Base-by-base conservation (phyloP, 148 eudicot species). In the Diospyros kaki region DNA sequence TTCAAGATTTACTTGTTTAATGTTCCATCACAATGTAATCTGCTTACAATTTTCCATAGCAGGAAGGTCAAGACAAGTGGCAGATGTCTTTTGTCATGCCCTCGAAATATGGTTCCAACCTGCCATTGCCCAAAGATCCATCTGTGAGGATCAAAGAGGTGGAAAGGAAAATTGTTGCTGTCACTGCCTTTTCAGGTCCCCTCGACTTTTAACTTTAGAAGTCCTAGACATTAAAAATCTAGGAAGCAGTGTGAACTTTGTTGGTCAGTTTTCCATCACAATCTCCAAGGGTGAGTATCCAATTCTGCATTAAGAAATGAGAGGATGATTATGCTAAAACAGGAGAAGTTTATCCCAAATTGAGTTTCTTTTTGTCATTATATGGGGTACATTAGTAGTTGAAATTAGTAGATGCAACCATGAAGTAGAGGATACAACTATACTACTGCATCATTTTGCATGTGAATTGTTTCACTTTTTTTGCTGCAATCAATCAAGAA, bases 71-170 rank as follows among this genome's bases (percentile, higher is more conserved):
- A 80, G 94, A 89, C 38, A 84, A 80, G 58, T 95, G 98, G 98
- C 77, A 76, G 81, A 95, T 95, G 98, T 95, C 98, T 65, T 95
- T 95, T 79, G 88, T 95, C 79, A 79, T 95, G 98, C 97, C 98
- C 40, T 87, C 96, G 17, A 95, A 92, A 77, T 92, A 95, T 71
- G 97, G 98, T 75, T 83, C 90, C 53, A 73, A 91, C 40, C 79
- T 95, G 83, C 98, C 98, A 66, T 63, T 84, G 82, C 98, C 98
- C 45, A 90, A 89, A 78, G 89, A 95, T 88, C 69, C 94, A 13
- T 81, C 97, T 50, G 98, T 95, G 79, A 86, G 84, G 86, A 89
- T 95, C 81, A 87, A 63, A 80, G 85, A 95, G 88, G 94, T 95
- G 77, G 92, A 97, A 15, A 83, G 78, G 83, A 90, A 86, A 79